Percentiles rank a stretch among this genome's conserved stretches.
phyloP scores from a whole-genome alignment of 208 protist genomes.

The Trypanosoma rangeli region DNA sequence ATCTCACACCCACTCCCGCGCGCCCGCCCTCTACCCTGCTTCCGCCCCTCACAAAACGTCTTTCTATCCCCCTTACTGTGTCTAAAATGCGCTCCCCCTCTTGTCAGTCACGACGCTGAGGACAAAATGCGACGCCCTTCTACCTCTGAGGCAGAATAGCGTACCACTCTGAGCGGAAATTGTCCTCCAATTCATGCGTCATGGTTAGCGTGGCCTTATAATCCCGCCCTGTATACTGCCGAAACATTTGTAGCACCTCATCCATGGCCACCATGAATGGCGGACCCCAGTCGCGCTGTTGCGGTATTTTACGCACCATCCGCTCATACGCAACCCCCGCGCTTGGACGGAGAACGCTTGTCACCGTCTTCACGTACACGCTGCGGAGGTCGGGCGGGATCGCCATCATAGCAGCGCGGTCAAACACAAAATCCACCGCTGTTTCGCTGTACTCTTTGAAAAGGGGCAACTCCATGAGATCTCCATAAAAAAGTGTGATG shows the following conservation, averaged over 20 bases:
- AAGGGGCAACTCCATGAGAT: conserved; percentile 38
- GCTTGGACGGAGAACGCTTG: conserved; percentile 20
- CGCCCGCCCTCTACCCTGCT: no score
- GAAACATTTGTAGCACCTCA: conserved; percentile 40
- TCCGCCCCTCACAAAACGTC: no score
- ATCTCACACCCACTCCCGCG: no score
- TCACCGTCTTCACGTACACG: conserved; percentile 37
- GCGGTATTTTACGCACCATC: conserved; percentile 26
- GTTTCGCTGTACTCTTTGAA: conserved; percentile 22
- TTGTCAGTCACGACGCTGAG: not conserved
- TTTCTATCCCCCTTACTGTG: no score
- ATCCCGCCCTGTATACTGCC: conserved; percentile 22
- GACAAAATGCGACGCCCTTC: not conserved
- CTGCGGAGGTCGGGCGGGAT: conserved; percentile 40
- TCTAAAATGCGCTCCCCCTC: no score
- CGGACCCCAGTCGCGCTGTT: conserved; percentile 42
- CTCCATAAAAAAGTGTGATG: conserved; percentile 51
- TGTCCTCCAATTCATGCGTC: not conserved
- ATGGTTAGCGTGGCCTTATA: conserved; percentile 10
- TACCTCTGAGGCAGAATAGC: conserved; percentile 7
- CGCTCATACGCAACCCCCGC: conserved; percentile 42
- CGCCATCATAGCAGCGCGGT: conserved; percentile 65
- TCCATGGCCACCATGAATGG: conserved; percentile 48
- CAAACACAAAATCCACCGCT: conserved; percentile 57
- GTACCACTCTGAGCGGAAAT: conserved; percentile 15